Base-by-base conservation (phyloP, 257 asterid species). In the Nyctanthes arbortristis region DNA sequence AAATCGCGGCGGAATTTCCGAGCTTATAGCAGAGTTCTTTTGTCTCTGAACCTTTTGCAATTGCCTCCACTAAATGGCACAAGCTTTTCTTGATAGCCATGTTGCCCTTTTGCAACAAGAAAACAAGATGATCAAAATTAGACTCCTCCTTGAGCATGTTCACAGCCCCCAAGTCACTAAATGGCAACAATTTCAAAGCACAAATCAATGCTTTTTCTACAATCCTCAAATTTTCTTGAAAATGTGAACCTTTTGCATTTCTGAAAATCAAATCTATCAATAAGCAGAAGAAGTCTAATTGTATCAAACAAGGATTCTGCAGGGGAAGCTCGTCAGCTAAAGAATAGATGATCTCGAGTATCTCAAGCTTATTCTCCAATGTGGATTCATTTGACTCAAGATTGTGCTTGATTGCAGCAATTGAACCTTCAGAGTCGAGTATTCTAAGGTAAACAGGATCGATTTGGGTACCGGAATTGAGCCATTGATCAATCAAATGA, bases 401-500 rank as follows among this genome's bases (percentile, higher is more conserved):
- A 12, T 74, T 66, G 13, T 40, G 69, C 78, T 74, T 82, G 49
- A 80, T 69, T 1, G 55, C 59, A 9, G 72, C 69, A 6, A 74
- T 11, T 4, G 58, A 67, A 22, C 22, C 16, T 31, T 72, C 69
- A 18, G 37, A 25, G 31, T 68, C 70, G 7, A 39, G 16, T 0
- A 32, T 1, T 9, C 64, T 58, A 9, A 61, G 5, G 61, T 52
- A 61, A 37, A 28, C 65, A 1, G 49, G 58, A 11, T 70, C 73
- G 9, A 56, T 32, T 32, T 20, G 60, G 71, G 35, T 35, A 29
- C 69, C 67, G 12, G 77, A 73, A 10, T 56, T 73, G 36, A 82
- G 76, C 92, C 89, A 86, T 3, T 65, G 73, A 13, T 82, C 59
- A 64, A 86, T 84, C 73, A 84, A 67, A 62, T 86, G 89, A 36